phyloP scores from a whole-genome alignment of 139 green algal species.

The Limnomonas spitsbergensis region DNA sequence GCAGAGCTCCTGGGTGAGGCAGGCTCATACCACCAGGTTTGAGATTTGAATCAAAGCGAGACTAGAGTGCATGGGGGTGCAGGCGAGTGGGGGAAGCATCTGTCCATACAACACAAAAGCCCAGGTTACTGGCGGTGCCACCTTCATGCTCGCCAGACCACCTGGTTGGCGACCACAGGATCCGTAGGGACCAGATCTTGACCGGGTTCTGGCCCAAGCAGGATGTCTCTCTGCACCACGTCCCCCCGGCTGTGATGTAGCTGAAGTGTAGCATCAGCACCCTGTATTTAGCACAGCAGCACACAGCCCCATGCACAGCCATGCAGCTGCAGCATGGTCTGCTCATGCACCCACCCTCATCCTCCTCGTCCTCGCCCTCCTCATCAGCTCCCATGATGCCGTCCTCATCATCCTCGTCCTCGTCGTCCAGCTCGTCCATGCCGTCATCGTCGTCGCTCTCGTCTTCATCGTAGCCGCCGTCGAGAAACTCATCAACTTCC shows the following conservation, averaged over 20 bases:
- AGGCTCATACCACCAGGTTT: too few relatives aligned
- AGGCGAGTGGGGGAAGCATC: too few relatives aligned
- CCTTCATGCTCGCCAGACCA: too few relatives aligned
- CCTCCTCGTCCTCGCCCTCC: neutral
- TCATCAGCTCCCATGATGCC: constrained; percentile 1
- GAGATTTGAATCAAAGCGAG: too few relatives aligned
- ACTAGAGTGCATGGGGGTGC: too few relatives aligned
- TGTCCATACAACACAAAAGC: too few relatives aligned
- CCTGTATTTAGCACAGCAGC: neutral
- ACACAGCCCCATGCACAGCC: neutral
- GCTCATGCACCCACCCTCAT: neutral
- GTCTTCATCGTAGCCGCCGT: constrained; percentile 40
- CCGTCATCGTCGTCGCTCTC: constrained; percentile 11
- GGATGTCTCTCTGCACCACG: neutral
- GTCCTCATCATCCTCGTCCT: constrained; percentile 4
- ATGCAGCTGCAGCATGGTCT: neutral
- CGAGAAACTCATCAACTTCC: constrained; percentile 48
- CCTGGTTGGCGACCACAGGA: neutral
- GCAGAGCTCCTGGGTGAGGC: too few relatives aligned
- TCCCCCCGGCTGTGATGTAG: neutral
- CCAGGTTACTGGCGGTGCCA: too few relatives aligned
- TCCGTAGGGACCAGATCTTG: neutral
- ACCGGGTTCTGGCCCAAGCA: neutral
- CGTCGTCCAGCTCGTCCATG: constrained; percentile 19
- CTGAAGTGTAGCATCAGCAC: neutral